phyloP scores from a whole-genome alignment of 78 protist genomes.

The Guillardia theta region DNA sequence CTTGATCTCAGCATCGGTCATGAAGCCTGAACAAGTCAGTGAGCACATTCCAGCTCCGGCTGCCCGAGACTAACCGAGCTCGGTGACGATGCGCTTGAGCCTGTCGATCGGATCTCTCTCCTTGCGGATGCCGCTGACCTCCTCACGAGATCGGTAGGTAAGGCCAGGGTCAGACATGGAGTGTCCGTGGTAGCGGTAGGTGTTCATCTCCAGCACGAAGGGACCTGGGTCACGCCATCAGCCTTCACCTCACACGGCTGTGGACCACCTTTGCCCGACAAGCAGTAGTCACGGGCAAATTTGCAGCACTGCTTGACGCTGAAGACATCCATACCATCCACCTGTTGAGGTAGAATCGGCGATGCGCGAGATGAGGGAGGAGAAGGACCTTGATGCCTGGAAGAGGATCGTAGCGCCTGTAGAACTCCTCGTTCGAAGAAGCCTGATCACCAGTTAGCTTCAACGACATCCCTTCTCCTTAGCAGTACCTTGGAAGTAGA shows the following conservation, averaged over 20 bases:
- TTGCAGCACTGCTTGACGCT: constrained; percentile 77
- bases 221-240: neutral
- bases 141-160: constrained; percentile 72
- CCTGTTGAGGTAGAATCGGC: neutral
- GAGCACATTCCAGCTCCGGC: constrained; percentile 50
- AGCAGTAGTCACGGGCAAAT: constrained; percentile 61
- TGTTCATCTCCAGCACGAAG: constrained; percentile 58
- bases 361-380: neutral
- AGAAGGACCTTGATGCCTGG: neutral
- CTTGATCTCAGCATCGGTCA: constrained; percentile 80
- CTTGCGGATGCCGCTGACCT: constrained; percentile 31
- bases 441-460: constrained; percentile 56
- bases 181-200: constrained; percentile 97
- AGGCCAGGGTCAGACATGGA: constrained; percentile 97
- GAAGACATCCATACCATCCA: constrained; percentile 93
- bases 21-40: constrained; percentile 52
- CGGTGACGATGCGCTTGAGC: neutral
- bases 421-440: constrained; percentile 82
- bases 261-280: neutral
- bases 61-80: constrained; percentile 41
- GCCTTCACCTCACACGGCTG: neutral
- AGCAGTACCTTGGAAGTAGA: neutral
- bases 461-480: neutral
- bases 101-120: neutral
- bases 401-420: constrained; percentile 82